These are phyloP conservation scores for Calonectria naviculata DNA, from an alignment of 2,329 filamentous ascomycete species.

Conservation along the genomic window DNA sequence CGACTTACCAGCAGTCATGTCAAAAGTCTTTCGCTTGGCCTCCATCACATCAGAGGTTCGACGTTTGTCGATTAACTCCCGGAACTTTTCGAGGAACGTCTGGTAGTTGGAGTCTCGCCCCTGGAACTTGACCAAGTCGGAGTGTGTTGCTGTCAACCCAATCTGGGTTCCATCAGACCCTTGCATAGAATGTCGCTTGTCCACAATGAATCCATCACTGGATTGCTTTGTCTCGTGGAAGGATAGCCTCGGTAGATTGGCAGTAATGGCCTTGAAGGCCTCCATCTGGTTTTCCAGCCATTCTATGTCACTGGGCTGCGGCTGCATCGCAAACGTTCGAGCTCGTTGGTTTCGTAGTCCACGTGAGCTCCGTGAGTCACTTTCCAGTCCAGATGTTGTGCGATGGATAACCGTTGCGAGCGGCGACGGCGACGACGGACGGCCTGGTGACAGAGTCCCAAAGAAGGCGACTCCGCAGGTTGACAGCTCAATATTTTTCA, in stretches of 20 bases:
- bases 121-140: conserved; percentile 19
- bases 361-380: background rate
- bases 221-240: conserved; percentile 20
- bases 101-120: conserved; percentile 20
- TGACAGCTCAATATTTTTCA: conserved; percentile 21
- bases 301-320: conserved; percentile 16
- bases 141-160: conserved; percentile 16
- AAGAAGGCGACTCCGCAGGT: conserved; percentile 24
- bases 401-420: conserved; percentile 22
- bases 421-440: conserved; percentile 19
- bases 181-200: conserved; percentile 23
- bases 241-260: conserved; percentile 17
- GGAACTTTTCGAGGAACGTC: conserved; percentile 11
- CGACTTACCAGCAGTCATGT: conserved; percentile 13
- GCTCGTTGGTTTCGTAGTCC: background rate
- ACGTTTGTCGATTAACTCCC: conserved; percentile 9
- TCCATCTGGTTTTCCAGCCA: conserved; percentile 25
- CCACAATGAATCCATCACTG: conserved; percentile 15
- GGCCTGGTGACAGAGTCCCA: conserved; percentile 18
- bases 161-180: conserved; percentile 17
- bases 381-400: conserved; percentile 17
- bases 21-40: conserved; percentile 16
- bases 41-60: conserved; percentile 10
- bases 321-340: conserved; percentile 10
- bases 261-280: conserved; percentile 22